Evolutionary conservation across 2,329 filamentous ascomycete species (phyloP).

Genomic region (Exophiala lecanii-corni): DNA sequence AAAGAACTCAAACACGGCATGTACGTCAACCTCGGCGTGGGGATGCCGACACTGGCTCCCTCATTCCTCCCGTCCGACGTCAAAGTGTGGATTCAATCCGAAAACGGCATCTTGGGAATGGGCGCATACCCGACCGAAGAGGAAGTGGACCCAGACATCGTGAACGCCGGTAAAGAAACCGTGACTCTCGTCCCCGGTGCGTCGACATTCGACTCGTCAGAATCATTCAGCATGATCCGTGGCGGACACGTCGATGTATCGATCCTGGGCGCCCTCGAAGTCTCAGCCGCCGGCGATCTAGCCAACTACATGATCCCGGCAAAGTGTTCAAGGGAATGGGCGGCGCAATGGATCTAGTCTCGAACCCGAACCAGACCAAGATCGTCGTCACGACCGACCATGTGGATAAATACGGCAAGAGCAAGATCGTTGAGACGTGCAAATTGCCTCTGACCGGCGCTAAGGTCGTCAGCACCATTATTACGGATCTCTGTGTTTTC

Average conservation of each 20-base stretch:
- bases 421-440: conserved; percentile 63
- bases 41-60: conserved; percentile 82
- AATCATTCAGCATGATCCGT: conserved; percentile 84
- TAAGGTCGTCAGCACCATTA: conserved; percentile 65
- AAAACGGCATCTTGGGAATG: conserved; percentile 82
- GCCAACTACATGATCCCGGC: conserved; percentile 87
- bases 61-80: conserved; percentile 64
- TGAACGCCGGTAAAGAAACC: conserved; percentile 86
- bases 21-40: conserved; percentile 76
- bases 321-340: conserved; percentile 85
- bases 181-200: conserved; percentile 74
- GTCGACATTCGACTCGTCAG: conserved; percentile 70
- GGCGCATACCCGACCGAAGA: conserved; percentile 71
- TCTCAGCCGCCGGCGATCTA: conserved; percentile 71
- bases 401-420: conserved; percentile 62
- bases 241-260: conserved; percentile 80
- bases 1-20: conserved; percentile 76
- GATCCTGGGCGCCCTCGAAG: conserved; percentile 77
- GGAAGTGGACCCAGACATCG: conserved; percentile 70
- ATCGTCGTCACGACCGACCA: conserved; percentile 69
- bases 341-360: conserved; percentile 69
- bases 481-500: conserved; percentile 69
- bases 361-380: conserved; percentile 66
- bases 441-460: conserved; percentile 62
- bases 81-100: conserved; percentile 77